Evolutionary conservation across 495 filamentous ascomycete species (phyloP).

Genomic region (Aspergillus coremiiformis): DNA sequence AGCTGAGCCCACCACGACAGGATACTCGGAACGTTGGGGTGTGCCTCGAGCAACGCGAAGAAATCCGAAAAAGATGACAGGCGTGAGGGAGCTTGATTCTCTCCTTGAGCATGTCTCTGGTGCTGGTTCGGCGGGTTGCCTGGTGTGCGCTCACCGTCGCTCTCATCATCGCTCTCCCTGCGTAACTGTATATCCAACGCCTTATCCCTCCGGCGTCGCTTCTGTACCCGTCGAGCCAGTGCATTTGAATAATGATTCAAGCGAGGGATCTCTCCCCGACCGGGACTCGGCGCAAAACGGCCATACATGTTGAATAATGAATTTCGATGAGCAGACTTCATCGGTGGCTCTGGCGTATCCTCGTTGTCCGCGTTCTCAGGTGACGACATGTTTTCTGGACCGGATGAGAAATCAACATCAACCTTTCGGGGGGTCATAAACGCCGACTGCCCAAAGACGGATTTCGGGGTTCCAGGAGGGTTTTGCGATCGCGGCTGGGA

Average conservation of each 20-base stretch:
- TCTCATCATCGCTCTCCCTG: constrained; percentile 32
- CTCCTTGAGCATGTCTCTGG: constrained; percentile 9
- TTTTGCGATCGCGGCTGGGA: constrained; percentile 27
- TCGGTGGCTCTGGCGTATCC: constrained; percentile 55
- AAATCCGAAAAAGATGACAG: constrained; percentile 46
- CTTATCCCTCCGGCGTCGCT: constrained; percentile 42
- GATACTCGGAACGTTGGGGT: constrained; percentile 80
- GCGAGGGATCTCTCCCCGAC: constrained; percentile 51
- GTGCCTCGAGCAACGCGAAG: constrained; percentile 62
- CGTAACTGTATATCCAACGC: constrained; percentile 37
- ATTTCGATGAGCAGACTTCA: constrained; percentile 40
- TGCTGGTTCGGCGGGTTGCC: constrained; percentile 17
- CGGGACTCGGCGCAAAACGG: constrained; percentile 43
- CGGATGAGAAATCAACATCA: constrained; percentile 66
- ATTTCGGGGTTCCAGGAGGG: constrained; percentile 21
- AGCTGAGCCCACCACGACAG: constrained; percentile 81
- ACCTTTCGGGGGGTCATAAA: constrained; percentile 77
- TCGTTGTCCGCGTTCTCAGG: constrained; percentile 66
- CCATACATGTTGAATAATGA: constrained; percentile 38
- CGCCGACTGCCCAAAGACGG: constrained; percentile 55
- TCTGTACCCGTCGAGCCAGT: constrained; percentile 46
- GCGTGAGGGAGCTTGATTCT: constrained; percentile 9
- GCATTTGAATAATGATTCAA: constrained; percentile 46
- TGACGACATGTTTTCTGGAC: constrained; percentile 69
- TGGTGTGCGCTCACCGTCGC: constrained; percentile 36